Evolutionary conservation across 2,329 filamentous ascomycete genomes (phyloP).

Genomic region (Alternaria arborescens): DNA sequence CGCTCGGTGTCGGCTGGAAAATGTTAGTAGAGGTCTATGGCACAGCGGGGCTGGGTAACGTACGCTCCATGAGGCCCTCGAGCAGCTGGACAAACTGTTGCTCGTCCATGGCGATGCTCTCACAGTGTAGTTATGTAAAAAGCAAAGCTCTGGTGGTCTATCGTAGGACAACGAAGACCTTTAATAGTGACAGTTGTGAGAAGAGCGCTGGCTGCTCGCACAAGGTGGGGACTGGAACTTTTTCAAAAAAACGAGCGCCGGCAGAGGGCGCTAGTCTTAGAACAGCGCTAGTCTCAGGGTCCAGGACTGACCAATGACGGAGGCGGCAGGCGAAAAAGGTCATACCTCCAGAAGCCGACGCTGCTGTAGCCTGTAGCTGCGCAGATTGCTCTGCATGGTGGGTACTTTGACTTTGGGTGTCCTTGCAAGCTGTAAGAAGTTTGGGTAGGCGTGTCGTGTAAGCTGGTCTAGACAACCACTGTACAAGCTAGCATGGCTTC

Average conservation of each 20-base stretch:
- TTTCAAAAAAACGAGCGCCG: conserved; percentile 3
- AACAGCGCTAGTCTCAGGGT: conserved; percentile 7
- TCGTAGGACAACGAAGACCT: conserved; percentile 31
- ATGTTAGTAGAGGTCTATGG: conserved; percentile 45
- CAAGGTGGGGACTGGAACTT: conserved; percentile 32
- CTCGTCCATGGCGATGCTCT: conserved; percentile 70
- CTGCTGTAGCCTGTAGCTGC: background rate
- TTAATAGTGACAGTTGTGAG: conserved; percentile 28
- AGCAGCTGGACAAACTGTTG: conserved; percentile 87
- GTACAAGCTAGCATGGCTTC: background rate
- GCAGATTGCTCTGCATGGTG: background rate
- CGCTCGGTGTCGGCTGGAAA: conserved; percentile 72
- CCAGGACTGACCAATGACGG: conserved; percentile 21
- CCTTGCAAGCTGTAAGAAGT: background rate
- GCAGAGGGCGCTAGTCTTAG: conserved; percentile 5
- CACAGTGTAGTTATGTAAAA: conserved; percentile 31
- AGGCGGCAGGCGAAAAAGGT: conserved; percentile 4
- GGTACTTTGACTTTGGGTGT: background rate
- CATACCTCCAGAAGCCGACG: background rate
- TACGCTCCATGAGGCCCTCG: conserved; percentile 86
- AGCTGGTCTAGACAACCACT: background rate
- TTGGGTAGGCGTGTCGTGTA: background rate
- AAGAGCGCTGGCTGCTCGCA: conserved; percentile 20
- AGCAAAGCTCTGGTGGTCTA: conserved; percentile 33
- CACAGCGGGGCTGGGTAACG: conserved; percentile 52